A percentile compares a stretch with the other conserved stretches of the same genome.
phyloP scores from a whole-genome alignment of 345 rosid genomes.

The Kernera saxatilis region DNA sequence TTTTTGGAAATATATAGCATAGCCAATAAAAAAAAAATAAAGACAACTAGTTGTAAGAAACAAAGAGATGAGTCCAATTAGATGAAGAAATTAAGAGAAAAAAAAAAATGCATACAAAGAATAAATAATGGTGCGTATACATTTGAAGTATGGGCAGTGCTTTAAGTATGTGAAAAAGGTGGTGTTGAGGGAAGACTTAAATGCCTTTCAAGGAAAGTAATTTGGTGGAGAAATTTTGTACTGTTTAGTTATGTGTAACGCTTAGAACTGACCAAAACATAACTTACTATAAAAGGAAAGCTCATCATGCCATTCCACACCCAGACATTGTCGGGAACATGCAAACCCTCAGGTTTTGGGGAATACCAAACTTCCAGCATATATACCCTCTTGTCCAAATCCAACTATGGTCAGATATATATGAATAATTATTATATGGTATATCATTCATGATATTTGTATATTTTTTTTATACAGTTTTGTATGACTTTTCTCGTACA shows the following conservation, averaged over 20 bases:
- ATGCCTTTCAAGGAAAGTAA: slow-evolving; percentile 21
- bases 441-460: neutral
- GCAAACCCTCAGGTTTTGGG: slow-evolving; percentile 68
- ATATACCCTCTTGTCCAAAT: slow-evolving; percentile 25
- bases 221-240: slow-evolving; percentile 33
- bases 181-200: slow-evolving; percentile 3
- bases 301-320: slow-evolving; percentile 63
- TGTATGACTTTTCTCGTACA: slow-evolving; percentile 2
- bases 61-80: slow-evolving; percentile 1
- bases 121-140: neutral
- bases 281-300: slow-evolving; percentile 53
- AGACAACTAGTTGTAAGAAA: neutral
- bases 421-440: neutral
- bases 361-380: slow-evolving; percentile 35
- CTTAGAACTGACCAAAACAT: slow-evolving; percentile 47
- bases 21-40: neutral
- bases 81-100: neutral
- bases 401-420: slow-evolving; percentile 17
- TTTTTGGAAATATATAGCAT: neutral
- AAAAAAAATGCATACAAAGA: neutral
- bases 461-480: neutral
- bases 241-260: slow-evolving; percentile 41
- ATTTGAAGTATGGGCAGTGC: slow-evolving; percentile 9
- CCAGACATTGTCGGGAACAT: slow-evolving; percentile 81
- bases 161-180: slow-evolving; percentile 19